phyloP scores from a whole-genome alignment of 495 filamentous ascomycete species.

The Daldinia vernicosa region DNA sequence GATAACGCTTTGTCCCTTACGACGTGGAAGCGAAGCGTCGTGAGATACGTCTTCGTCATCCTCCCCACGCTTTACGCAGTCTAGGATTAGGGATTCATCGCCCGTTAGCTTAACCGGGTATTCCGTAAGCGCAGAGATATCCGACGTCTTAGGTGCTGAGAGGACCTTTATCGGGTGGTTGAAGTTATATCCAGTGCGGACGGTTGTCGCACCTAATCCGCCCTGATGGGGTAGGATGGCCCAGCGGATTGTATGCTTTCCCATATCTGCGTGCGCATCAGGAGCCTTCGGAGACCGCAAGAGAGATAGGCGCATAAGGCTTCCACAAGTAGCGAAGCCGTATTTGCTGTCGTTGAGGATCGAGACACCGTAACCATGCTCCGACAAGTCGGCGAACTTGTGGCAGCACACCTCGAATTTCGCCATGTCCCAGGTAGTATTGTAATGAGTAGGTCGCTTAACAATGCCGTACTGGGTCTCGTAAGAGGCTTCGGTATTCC shows the following conservation, averaged over 20 bases:
- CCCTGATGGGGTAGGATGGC: slow-evolving; percentile 89
- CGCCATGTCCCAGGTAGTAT: slow-evolving; percentile 98
- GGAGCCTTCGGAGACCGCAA: slow-evolving; percentile 95
- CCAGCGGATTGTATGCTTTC: slow-evolving; percentile 86
- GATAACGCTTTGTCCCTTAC: slow-evolving; percentile 80
- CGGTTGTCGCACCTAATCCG: slow-evolving; percentile 71
- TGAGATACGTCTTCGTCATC: slow-evolving; percentile 89
- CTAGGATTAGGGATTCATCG: slow-evolving; percentile 73
- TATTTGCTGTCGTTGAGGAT: slow-evolving; percentile 98
- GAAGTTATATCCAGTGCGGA: slow-evolving; percentile 88
- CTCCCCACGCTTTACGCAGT: slow-evolving; percentile 90
- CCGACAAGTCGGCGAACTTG: slow-evolving; percentile 96
- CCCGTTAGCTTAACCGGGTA: slow-evolving; percentile 65
- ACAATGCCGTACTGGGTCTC: slow-evolving; percentile 94
- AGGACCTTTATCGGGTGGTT: slow-evolving; percentile 78
- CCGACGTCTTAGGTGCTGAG: slow-evolving; percentile 41
- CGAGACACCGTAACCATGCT: slow-evolving; percentile 89
- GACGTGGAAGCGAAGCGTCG: slow-evolving; percentile 69
- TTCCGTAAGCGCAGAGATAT: slow-evolving; percentile 48
- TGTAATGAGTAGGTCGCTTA: slow-evolving; percentile 90
- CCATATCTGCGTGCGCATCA: slow-evolving; percentile 97
- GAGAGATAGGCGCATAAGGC: slow-evolving; percentile 88
- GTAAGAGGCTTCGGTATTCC: slow-evolving; percentile 93
- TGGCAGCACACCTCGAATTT: slow-evolving; percentile 99
- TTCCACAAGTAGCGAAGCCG: slow-evolving; percentile 92